Evolutionary conservation across 2,329 filamentous ascomycete genomes (phyloP).

Genomic region (Neonectria magnoliae): DNA sequence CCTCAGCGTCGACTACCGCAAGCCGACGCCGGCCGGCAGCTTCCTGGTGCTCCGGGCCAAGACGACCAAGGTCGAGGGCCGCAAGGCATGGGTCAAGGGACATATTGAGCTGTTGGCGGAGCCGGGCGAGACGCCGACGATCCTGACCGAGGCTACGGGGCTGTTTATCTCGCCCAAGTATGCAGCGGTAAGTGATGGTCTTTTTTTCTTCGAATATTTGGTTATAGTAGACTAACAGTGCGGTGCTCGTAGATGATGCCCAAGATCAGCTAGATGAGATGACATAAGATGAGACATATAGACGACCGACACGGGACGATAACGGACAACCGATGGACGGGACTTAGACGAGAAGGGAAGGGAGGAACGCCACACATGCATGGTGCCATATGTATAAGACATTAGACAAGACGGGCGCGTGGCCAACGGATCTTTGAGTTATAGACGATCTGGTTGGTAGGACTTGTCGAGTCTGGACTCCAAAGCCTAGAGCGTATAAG

Average conservation of each 20-base stretch:
- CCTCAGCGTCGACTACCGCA: slow-evolving; percentile 83
- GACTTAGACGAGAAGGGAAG: slow-evolving; percentile 3
- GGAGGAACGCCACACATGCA: neutral
- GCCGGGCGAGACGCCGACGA: slow-evolving; percentile 67
- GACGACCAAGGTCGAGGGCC: slow-evolving; percentile 86
- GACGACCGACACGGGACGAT: neutral
- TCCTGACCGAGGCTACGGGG: slow-evolving; percentile 84
- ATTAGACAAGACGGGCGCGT: slow-evolving; percentile 12
- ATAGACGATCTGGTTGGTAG: slow-evolving; percentile 4
- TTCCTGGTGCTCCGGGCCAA: slow-evolving; percentile 82
- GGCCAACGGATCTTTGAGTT: neutral
- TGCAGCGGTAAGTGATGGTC: slow-evolving; percentile 69
- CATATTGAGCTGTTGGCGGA: slow-evolving; percentile 80
- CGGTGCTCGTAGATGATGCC: slow-evolving; percentile 45
- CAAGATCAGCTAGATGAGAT: slow-evolving; percentile 36
- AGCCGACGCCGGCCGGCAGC: slow-evolving; percentile 77
- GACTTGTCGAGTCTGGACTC: too few species aligned
- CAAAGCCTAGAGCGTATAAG: too few species aligned
- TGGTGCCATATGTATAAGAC: slow-evolving; percentile 19
- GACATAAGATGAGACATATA: slow-evolving; percentile 17
- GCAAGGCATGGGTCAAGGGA: slow-evolving; percentile 94
- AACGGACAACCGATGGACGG: neutral
- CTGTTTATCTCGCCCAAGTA: slow-evolving; percentile 90
- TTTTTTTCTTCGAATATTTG: neutral
- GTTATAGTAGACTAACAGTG: neutral